Evolutionary conservation across 345 rosid species (phyloP).

Genomic region (Syzygium aromaticum): DNA sequence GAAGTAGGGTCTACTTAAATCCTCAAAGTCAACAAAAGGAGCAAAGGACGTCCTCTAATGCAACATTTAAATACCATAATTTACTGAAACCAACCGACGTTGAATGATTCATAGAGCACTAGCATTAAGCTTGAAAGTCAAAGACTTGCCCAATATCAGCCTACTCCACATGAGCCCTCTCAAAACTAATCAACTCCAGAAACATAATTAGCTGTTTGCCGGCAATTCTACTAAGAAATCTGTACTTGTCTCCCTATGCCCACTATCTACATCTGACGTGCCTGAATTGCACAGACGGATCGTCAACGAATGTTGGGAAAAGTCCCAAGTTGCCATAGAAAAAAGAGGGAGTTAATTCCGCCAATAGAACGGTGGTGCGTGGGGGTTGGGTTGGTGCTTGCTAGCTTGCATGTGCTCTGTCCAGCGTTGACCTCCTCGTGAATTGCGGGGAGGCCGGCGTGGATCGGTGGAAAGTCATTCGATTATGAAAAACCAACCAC

Average conservation of each 20-base stretch:
- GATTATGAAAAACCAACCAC: not conserved
- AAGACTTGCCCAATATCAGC: not conserved
- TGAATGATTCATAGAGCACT: not conserved
- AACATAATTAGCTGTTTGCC: not conserved
- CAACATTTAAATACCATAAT: not conserved
- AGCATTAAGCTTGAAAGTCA: not conserved
- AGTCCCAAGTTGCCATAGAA: too few relatives aligned
- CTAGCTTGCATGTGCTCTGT: not conserved
- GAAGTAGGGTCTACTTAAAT: not conserved
- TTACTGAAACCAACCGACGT: not conserved
- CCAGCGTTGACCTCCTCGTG: not conserved
- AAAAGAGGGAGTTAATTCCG: too few relatives aligned
- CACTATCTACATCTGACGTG: not conserved
- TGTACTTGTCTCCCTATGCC: not conserved
- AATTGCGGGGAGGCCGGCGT: not conserved
- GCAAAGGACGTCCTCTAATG: not conserved
- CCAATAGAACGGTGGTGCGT: not conserved
- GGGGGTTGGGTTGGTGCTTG: not conserved
- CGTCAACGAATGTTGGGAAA: too few relatives aligned
- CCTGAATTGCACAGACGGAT: too few relatives aligned
- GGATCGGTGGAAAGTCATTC: not conserved
- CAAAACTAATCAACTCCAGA: not conserved
- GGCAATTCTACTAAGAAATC: not conserved
- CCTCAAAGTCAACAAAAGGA: not conserved
- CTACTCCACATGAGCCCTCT: not conserved